phyloP scores from a whole-genome alignment of 441 rosid species.

The Adansonia madagascariensis region DNA sequence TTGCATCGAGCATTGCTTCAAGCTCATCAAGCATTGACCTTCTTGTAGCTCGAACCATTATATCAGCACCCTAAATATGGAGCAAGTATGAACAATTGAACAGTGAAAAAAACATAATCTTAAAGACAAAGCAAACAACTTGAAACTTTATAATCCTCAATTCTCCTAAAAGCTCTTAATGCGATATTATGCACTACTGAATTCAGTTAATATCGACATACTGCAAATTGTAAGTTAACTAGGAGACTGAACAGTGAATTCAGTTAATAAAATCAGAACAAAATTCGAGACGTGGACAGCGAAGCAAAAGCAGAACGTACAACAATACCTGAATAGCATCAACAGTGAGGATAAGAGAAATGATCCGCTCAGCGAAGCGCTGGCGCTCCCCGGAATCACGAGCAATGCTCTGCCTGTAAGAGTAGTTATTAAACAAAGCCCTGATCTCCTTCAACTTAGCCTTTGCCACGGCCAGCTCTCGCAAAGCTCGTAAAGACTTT shows the following conservation, averaged over 20 bases:
- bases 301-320: not conserved
- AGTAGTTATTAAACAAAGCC: slow-evolving; percentile 31
- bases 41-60: slow-evolving; percentile 36
- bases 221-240: not conserved
- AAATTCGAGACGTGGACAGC: not conserved
- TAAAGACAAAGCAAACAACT: not conserved
- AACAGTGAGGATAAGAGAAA: slow-evolving; percentile 37
- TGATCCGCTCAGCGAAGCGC: slow-evolving; percentile 37
- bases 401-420: slow-evolving; percentile 30
- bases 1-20: slow-evolving; percentile 39
- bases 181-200: not conserved
- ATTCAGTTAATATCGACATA: not conserved
- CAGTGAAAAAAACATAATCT: not conserved
- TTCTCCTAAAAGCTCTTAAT: not conserved
- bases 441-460: slow-evolving; percentile 39
- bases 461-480: slow-evolving; percentile 38
- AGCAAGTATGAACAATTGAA: not conserved
- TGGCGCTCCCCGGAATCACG: slow-evolving; percentile 37
- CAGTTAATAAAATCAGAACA: not conserved
- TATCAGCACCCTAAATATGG: slow-evolving; percentile 30
- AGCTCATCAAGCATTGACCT: slow-evolving; percentile 38
- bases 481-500: slow-evolving; percentile 8
- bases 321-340: slow-evolving; percentile 36
- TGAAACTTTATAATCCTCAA: not conserved
- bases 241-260: not conserved